A percentile compares a stretch with the other conserved stretches of the same genome.
phyloP scores from a whole-genome alignment of 2,329 filamentous ascomycete genomes.

The Talaromyces sp. region DNA sequence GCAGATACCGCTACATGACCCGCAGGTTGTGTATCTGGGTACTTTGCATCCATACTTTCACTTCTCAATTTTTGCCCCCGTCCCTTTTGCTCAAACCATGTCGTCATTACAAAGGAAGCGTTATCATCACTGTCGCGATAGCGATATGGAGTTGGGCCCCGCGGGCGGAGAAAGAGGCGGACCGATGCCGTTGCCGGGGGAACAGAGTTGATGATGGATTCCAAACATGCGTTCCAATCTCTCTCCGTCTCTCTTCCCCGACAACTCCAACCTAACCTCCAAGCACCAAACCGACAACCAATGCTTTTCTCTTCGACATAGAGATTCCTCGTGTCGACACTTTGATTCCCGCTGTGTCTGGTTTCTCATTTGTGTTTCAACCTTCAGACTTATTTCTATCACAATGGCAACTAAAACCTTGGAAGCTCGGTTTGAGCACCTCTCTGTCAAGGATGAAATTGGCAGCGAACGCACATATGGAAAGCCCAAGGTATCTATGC shows the following conservation, averaged over 20 bases:
- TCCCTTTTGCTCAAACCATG: slow-evolving; percentile 8
- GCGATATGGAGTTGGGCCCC: slow-evolving; percentile 30
- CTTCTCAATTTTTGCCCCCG: slow-evolving; percentile 3
- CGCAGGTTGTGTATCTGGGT: slow-evolving; percentile 33
- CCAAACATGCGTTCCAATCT: slow-evolving; percentile 22
- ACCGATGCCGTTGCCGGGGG: slow-evolving; percentile 31
- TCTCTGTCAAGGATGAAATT: slow-evolving; percentile 89
- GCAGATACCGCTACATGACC: slow-evolving; percentile 56
- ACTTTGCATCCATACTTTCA: slow-evolving; percentile 17
- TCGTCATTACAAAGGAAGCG: slow-evolving; percentile 10
- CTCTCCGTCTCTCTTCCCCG: background rate
- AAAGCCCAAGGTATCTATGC: slow-evolving; percentile 72
- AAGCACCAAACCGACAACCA: background rate
- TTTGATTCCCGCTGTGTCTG: background rate
- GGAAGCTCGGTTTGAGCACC: slow-evolving; percentile 85
- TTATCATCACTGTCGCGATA: slow-evolving; percentile 12
- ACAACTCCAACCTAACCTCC: background rate
- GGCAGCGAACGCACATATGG: slow-evolving; percentile 63
- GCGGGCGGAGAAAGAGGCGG: slow-evolving; percentile 38
- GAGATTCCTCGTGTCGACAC: background rate
- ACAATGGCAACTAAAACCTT: slow-evolving; percentile 75
- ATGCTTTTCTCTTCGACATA: slow-evolving; percentile 1
- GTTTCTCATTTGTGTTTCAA: slow-evolving; percentile 1
- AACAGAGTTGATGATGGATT: slow-evolving; percentile 13
- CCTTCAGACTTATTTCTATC: slow-evolving; percentile 10